Conservation (phyloP, 2,329 filamentous ascomycete genomes). For the Scedosporium boydii region DNA sequence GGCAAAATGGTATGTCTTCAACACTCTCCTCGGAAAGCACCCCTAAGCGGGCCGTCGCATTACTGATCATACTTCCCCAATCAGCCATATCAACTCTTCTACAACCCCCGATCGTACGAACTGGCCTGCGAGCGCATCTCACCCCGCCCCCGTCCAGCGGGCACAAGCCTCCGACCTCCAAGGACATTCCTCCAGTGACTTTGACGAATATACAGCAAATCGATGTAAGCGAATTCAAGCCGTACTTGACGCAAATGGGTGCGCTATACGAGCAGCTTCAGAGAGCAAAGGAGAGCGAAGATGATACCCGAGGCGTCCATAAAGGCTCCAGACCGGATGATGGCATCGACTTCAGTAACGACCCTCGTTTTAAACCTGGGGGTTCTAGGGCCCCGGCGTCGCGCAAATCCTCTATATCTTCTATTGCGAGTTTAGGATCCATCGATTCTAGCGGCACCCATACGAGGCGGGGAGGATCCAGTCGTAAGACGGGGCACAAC, state of each 20-base stretch:
- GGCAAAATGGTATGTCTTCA: constrained; percentile 61
- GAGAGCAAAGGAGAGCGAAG: constrained; percentile 68
- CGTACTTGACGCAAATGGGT: constrained; percentile 79
- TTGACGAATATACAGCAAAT: constrained; percentile 81
- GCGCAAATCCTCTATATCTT: constrained; percentile 32
- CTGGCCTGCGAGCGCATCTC: constrained; percentile 73
- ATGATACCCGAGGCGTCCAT: constrained; percentile 42
- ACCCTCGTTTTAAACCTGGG: constrained; percentile 36
- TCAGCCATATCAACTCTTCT: constrained; percentile 87
- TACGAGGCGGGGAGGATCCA: constrained; percentile 36
- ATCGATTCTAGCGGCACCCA: constrained; percentile 16
- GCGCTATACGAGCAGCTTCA: constrained; percentile 83
- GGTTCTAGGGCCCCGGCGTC: constrained; percentile 26
- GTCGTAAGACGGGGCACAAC: constrained; percentile 55
- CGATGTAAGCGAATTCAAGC: constrained; percentile 68
- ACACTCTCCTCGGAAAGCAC: neutral
- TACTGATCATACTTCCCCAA: neutral
- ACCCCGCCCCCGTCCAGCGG: constrained; percentile 58
- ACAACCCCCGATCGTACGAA: constrained; percentile 80
- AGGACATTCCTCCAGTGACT: constrained; percentile 88
- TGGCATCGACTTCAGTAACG: constrained; percentile 24
- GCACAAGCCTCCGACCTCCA: constrained; percentile 73
- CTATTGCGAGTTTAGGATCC: constrained; percentile 29
- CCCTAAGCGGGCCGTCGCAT: neutral
- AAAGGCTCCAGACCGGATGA: constrained; percentile 30